Percentiles rank a stretch among this genome's conserved stretches.
Evolutionary conservation across 768 basidiomycete genomes (phyloP).

Genomic region (Galerina marginata): DNA sequence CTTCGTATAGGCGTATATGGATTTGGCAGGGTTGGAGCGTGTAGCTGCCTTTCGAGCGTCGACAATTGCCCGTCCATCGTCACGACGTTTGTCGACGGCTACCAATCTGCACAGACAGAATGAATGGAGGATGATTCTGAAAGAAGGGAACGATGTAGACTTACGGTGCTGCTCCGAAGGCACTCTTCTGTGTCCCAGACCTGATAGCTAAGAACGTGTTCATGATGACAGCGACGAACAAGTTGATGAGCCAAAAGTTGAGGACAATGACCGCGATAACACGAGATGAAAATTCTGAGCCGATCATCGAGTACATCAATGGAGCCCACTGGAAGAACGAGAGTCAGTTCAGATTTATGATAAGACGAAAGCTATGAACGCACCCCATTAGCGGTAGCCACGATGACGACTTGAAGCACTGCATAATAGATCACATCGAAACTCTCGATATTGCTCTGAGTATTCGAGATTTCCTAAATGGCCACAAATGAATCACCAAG

Average conservation of each 20-base stretch:
- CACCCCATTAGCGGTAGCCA: slow-evolving; percentile 81
- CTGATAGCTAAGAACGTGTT: slow-evolving; percentile 91
- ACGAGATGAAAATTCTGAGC: slow-evolving; percentile 90
- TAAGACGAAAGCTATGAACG: slow-evolving; percentile 30
- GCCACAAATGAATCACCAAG: neutral
- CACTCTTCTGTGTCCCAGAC: slow-evolving; percentile 85
- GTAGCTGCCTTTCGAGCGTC: slow-evolving; percentile 47
- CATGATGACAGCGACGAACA: slow-evolving; percentile 96
- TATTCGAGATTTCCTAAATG: slow-evolving; percentile 67
- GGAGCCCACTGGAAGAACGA: slow-evolving; percentile 65
- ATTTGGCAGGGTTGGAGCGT: slow-evolving; percentile 54
- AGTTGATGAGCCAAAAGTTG: slow-evolving; percentile 93
- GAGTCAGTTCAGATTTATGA: neutral
- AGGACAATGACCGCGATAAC: slow-evolving; percentile 78
- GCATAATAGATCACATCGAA: slow-evolving; percentile 91
- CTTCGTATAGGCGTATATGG: slow-evolving; percentile 60
- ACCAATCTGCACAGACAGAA: slow-evolving; percentile 31
- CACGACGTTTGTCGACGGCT: slow-evolving; percentile 56
- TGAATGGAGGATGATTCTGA: neutral
- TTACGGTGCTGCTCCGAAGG: slow-evolving; percentile 84
- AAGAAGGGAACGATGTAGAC: slow-evolving; percentile 27
- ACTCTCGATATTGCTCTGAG: slow-evolving; percentile 65
- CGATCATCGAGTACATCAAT: slow-evolving; percentile 89
- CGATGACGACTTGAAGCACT: slow-evolving; percentile 82
- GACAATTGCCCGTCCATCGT: slow-evolving; percentile 64